A percentile compares a stretch with the other conserved stretches of the same genome.
phyloP scores from a whole-genome alignment of 805 yeast species.

The Candida ovalis region DNA sequence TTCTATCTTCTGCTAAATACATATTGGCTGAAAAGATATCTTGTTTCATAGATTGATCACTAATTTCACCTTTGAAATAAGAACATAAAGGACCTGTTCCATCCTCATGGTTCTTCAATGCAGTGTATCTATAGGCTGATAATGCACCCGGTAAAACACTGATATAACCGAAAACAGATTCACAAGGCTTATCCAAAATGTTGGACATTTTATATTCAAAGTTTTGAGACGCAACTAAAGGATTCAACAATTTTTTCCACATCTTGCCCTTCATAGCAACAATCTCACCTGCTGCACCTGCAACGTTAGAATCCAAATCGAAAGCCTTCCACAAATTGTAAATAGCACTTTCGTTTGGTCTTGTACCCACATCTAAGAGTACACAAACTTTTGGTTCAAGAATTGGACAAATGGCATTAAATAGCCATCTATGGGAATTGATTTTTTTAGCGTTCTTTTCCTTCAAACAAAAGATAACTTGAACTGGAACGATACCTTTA shows the following conservation, averaged over 20 bases:
- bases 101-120: conserved; percentile 76
- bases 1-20: conserved; percentile 97
- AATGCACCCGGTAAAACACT: conserved; percentile 94
- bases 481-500: conserved; percentile 91
- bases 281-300: conserved; percentile 99
- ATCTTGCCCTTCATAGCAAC: conserved; percentile 91
- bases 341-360: conserved; percentile 82
- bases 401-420: conserved; percentile 90
- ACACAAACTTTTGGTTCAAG: conserved; percentile 89
- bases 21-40: conserved; percentile 93
- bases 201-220: conserved; percentile 98
- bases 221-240: conserved; percentile 93
- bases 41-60: conserved; percentile 32
- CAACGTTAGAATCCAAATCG: conserved; percentile 93
- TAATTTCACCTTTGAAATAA: conserved; percentile 81
- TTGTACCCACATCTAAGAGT: conserved; percentile 94
- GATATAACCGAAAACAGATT: conserved; percentile 88
- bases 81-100: conserved; percentile 91
- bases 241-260: conserved; percentile 78
- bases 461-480: conserved; percentile 85
- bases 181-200: conserved; percentile 90
- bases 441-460: conserved; percentile 91
- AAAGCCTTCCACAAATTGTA: conserved; percentile 97
- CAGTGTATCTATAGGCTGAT: conserved; percentile 89
- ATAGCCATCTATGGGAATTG: conserved; percentile 97